Evolutionary conservation across 2,329 filamentous ascomycete species (phyloP).

Genomic region (Cladophialophora carrionii): DNA sequence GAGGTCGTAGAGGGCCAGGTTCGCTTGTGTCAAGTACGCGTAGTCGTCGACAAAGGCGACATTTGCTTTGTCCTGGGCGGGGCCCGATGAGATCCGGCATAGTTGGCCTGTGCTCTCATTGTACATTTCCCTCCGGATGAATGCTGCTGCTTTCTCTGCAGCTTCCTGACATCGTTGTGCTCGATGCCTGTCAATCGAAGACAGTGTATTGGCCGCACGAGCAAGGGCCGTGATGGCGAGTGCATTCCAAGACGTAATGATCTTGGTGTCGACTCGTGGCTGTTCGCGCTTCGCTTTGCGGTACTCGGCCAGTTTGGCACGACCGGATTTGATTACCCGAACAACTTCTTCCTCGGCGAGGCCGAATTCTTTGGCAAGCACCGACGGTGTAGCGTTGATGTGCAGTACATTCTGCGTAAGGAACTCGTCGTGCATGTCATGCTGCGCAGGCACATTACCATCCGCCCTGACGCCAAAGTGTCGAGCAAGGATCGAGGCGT

Average conservation of each 20-base stretch:
- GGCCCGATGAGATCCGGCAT: slow-evolving; percentile 55
- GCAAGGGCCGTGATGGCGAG: slow-evolving; percentile 83
- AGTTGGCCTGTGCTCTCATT: slow-evolving; percentile 64
- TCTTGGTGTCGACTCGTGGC: slow-evolving; percentile 83
- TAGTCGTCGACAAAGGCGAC: slow-evolving; percentile 94
- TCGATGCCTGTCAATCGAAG: slow-evolving; percentile 60
- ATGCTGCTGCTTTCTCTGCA: slow-evolving; percentile 70
- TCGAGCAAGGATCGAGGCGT: slow-evolving; percentile 73
- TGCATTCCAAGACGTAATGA: slow-evolving; percentile 85
- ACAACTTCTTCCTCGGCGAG: slow-evolving; percentile 70
- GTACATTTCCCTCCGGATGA: slow-evolving; percentile 75
- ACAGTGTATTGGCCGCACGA: slow-evolving; percentile 70
- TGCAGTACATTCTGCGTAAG: slow-evolving; percentile 89
- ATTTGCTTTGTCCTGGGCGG: slow-evolving; percentile 46
- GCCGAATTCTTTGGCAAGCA: slow-evolving; percentile 75
- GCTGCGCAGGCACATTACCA: slow-evolving; percentile 79
- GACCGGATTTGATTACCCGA: slow-evolving; percentile 68
- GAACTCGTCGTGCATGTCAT: slow-evolving; percentile 92
- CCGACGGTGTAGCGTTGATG: slow-evolving; percentile 67
- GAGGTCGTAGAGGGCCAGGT: slow-evolving; percentile 81
- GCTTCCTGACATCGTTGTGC: slow-evolving; percentile 65
- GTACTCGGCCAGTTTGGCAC: slow-evolving; percentile 69
- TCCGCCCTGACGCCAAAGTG: slow-evolving; percentile 84
- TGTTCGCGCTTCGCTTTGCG: slow-evolving; percentile 73
- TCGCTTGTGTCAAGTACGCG: slow-evolving; percentile 79